A percentile compares a stretch with the other conserved stretches of the same genome.
These are phyloP conservation scores for Auricularia sp. DNA, from an alignment of 768 basidiomycete genomes.

Conservation along the genomic window DNA sequence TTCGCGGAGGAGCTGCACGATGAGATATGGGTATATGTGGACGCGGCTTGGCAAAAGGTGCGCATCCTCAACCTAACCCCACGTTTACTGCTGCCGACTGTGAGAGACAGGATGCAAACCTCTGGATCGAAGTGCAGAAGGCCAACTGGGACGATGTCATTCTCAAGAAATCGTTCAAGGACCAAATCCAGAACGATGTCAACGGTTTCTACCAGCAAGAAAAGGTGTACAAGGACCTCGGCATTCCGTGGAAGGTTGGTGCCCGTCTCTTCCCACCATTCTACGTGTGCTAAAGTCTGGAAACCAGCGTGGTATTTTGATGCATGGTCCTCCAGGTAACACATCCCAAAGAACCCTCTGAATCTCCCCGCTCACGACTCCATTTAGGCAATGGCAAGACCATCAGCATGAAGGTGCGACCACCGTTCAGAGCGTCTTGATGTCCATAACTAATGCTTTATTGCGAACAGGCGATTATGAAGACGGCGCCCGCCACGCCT, in stretches of 20 bases:
- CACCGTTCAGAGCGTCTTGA: background rate
- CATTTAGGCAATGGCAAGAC: conserved; percentile 70
- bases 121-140: conserved; percentile 37
- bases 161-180: conserved; percentile 60
- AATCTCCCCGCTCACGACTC: background rate
- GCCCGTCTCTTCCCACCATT: conserved; percentile 24
- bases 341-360: conserved; percentile 6
- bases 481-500: conserved; percentile 55
- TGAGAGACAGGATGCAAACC: conserved; percentile 15
- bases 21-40: conserved; percentile 72
- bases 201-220: conserved; percentile 75
- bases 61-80: conserved; percentile 35
- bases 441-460: background rate
- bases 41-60: conserved; percentile 59
- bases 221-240: conserved; percentile 57
- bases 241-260: conserved; percentile 70
- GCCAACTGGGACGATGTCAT: conserved; percentile 70
- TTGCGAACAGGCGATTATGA: conserved; percentile 50
- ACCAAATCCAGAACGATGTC: conserved; percentile 58
- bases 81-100: too few species aligned
- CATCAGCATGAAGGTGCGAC: conserved; percentile 52
- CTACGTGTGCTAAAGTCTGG: too few species aligned
- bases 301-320: conserved; percentile 57
- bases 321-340: conserved; percentile 70
- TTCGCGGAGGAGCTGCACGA: conserved; percentile 47